Evolutionary conservation across 1,284 basidiomycete genomes (phyloP), one percentile per base, ranked within the genome.

Genomic region (Bjerkandera adusta): DNA sequence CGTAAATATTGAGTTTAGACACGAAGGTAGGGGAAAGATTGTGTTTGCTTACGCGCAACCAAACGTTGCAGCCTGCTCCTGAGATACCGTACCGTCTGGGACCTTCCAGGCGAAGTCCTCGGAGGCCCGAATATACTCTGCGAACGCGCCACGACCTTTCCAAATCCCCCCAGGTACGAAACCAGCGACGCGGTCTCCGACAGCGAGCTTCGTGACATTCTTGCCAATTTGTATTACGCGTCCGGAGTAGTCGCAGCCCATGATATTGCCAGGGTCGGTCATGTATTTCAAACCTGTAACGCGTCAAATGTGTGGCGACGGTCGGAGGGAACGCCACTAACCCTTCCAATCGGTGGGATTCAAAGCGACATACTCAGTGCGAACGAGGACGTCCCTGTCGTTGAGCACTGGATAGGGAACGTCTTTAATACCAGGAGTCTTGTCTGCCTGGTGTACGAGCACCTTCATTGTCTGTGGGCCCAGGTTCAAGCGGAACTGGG

Each of bases 181-280:
- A 11, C 57, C 59, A 2, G 57, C 58, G 43, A 58, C 60, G 30
- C 52, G 55, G 39, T 55, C 57, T 16, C 60, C 62, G 34, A 59
- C 45, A 27, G 48, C 50, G 10, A 49, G 45, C 2, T 33, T 36
- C 4, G 51, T 45, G 44, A 62, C 57, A 43, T 50, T 51, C 46
- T 50, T 54, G n/a, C 61, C 61, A 11, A 50, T 38, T 33, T 51
- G 33, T 5, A 55, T 59, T 32, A 62, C 54, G 32, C 36, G 21
- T 1, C 60, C 61, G 5, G 61, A 52, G 24, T 39, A 59, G 49
- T 63, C 60, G 49, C 55, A 57, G 0, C 61, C 60, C 5, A 54
- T 36, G 34, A 60, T 45, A 13, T 49, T 50, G 8, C 59, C 61
- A 5, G 45, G 37, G 4, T 25, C 43, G 11, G 38, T 40, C 13